Base-by-base conservation (phyloP, 129 eudicot genomes). In the Pseudognaphalium luteoalbum region DNA sequence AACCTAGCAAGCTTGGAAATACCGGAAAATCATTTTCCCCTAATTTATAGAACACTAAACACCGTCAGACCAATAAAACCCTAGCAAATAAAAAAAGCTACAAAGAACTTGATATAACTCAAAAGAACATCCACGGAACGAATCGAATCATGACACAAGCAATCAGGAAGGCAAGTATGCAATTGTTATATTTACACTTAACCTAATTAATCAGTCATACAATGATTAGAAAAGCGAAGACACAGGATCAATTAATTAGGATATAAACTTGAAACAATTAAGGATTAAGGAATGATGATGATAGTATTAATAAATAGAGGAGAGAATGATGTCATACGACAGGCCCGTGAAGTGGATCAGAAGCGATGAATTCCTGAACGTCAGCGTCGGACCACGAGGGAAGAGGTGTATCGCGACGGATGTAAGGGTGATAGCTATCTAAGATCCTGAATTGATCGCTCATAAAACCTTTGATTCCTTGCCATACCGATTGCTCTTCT, bases 281-380 rank as follows among this genome's bases (percentile, higher is more conserved):
- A 9, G 2, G 59, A 22, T 51, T 3, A 52, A 22, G 19, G 17
- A 41, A 25, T 25, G 1, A 25, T 25, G 1, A 25, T 25, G 28
- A 25, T 25, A n/a, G n/a, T n/a, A n/a, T n/a, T n/a, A n/a, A n/a
- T n/a, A 25, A 25, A 25, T 25, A 25, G 28, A 59, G 59, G 61
- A 29, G 54, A 14, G 54, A 47, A 12, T 47, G n/a, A 41, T 12
- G 5, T 11, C 75, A 64, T 78, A 82, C 86, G 58, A 76, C 73
- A 12, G 91, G 96, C n/a, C 97, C 89, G 56, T 92, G 78, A 42
- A 92, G 77, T 28, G 93, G 97, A 85, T 92, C 97, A 60, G 86
- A 84, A 51, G 87, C 85, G 51, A 92, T 86, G 76, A 92, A 92
- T 25, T 84, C 81, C 25, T 92, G 79, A 12, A 92, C 91, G 66